A percentile compares a stretch with the other conserved stretches of the same genome.
These are phyloP conservation scores for Microascus cirrosus DNA, from an alignment of 2,329 filamentous ascomycete genomes.

Conservation along the genomic window DNA sequence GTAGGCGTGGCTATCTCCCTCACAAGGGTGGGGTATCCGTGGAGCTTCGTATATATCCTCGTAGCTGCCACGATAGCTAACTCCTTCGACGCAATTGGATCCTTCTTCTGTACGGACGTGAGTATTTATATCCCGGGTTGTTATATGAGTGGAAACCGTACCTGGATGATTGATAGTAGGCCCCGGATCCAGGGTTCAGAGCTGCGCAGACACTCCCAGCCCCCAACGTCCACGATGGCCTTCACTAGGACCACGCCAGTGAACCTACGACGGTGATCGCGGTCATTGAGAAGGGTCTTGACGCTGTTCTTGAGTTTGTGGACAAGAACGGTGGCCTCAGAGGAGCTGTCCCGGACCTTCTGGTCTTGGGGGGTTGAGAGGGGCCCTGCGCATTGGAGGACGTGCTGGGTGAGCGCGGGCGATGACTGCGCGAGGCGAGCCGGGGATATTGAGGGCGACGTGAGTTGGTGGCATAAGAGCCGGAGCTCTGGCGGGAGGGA, in stretches of 20 bases:
- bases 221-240: constrained; percentile 68
- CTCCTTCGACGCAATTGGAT: constrained; percentile 64
- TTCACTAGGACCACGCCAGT: constrained; percentile 71
- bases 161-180: constrained; percentile 64
- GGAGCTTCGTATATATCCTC: constrained; percentile 73
- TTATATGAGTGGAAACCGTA: constrained; percentile 20
- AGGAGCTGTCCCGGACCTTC: constrained; percentile 46
- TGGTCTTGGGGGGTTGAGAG: constrained; percentile 54
- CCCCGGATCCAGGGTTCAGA: constrained; percentile 66
- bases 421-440: constrained; percentile 63
- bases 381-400: constrained; percentile 44
- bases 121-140: constrained; percentile 7
- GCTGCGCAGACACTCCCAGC: constrained; percentile 68
- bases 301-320: constrained; percentile 76
- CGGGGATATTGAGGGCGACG: constrained; percentile 40
- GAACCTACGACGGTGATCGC: constrained; percentile 63
- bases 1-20: constrained; percentile 82
- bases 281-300: constrained; percentile 67
- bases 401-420: constrained; percentile 53
- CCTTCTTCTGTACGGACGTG: constrained; percentile 51
- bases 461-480: constrained; percentile 58
- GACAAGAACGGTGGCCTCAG: constrained; percentile 58
- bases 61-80: constrained; percentile 67
- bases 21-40: constrained; percentile 70
- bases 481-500: constrained; percentile 46